These are phyloP conservation scores for Alliaria petiolata DNA, from an alignment of 345 rosid genomes.

Conservation along the genomic window DNA sequence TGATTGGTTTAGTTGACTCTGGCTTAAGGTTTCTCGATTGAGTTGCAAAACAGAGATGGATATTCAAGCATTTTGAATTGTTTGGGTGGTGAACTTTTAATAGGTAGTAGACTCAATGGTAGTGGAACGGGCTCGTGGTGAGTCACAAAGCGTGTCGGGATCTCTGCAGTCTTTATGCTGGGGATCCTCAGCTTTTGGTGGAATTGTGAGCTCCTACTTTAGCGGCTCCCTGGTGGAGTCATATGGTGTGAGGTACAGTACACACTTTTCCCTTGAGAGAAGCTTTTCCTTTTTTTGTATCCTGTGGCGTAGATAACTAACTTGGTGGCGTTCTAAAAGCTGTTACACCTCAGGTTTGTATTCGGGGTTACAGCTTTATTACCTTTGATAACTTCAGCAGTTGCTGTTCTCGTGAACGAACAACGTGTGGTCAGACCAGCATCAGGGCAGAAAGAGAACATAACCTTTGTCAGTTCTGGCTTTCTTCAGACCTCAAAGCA, in stretches of 20 bases:
- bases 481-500: conserved; percentile 70
- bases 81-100: background rate
- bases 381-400: conserved; percentile 84
- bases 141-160: conserved; percentile 89
- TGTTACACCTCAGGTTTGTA: conserved; percentile 67
- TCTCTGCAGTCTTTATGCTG: conserved; percentile 93
- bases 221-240: conserved; percentile 89
- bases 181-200: conserved; percentile 99
- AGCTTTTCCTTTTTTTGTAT: background rate
- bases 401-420: conserved; percentile 90
- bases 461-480: conserved; percentile 38
- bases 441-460: conserved; percentile 38
- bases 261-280: background rate
- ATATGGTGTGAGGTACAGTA: conserved; percentile 79
- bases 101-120: conserved; percentile 99
- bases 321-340: conserved; percentile 28
- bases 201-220: conserved; percentile 91
- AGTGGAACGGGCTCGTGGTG: conserved; percentile 97
- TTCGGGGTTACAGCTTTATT: conserved; percentile 90
- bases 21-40: background rate
- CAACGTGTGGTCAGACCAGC: conserved; percentile 49
- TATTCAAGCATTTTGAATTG: too few relatives aligned
- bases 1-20: background rate
- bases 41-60: background rate
- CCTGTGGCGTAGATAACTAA: conserved; percentile 15